Percentiles rank a stretch among this genome's conserved stretches.
These are phyloP conservation scores for Linderniella brevidens DNA, from an alignment of 257 asterid genomes.

Conservation along the genomic window DNA sequence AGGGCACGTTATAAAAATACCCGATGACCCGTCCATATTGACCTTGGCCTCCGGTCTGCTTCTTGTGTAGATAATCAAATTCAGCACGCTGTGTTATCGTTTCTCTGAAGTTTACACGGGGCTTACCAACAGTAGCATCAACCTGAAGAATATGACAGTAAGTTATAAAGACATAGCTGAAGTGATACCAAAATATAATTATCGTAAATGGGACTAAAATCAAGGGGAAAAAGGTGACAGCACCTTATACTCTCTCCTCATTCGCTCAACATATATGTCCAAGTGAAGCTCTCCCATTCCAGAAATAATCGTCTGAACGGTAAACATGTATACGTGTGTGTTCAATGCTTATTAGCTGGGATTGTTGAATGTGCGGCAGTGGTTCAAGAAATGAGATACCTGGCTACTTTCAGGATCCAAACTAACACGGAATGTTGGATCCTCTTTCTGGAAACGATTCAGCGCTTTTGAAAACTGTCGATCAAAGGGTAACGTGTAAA, in stretches of 20 bases:
- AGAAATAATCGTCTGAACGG: slow-evolving; percentile 83
- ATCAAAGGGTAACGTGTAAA: slow-evolving; percentile 4
- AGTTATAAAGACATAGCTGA: slow-evolving; percentile 5
- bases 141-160: slow-evolving; percentile 36
- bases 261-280: slow-evolving; percentile 95
- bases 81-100: slow-evolving; percentile 85
- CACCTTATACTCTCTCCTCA: slow-evolving; percentile 95
- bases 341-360: neutral
- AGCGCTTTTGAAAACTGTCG: slow-evolving; percentile 95
- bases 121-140: slow-evolving; percentile 91
- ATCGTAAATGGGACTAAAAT: neutral
- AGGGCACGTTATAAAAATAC: slow-evolving; percentile 29
- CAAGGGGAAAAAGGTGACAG: neutral
- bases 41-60: slow-evolving; percentile 98
- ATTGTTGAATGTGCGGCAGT: neutral
- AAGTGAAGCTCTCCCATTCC: slow-evolving; percentile 99
- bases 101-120: slow-evolving; percentile 98
- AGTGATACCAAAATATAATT: neutral
- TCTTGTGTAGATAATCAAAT: slow-evolving; percentile 91
- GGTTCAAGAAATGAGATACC: slow-evolving; percentile 23
- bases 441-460: slow-evolving; percentile 95
- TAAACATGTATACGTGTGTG: slow-evolving; percentile 2
- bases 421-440: slow-evolving; percentile 97
- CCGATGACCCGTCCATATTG: slow-evolving; percentile 96
- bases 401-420: slow-evolving; percentile 92